A percentile compares a stretch with the other conserved stretches of the same genome.
Conservation (phyloP, 768 basidiomycete species). For the Suillus spraguei region DNA sequence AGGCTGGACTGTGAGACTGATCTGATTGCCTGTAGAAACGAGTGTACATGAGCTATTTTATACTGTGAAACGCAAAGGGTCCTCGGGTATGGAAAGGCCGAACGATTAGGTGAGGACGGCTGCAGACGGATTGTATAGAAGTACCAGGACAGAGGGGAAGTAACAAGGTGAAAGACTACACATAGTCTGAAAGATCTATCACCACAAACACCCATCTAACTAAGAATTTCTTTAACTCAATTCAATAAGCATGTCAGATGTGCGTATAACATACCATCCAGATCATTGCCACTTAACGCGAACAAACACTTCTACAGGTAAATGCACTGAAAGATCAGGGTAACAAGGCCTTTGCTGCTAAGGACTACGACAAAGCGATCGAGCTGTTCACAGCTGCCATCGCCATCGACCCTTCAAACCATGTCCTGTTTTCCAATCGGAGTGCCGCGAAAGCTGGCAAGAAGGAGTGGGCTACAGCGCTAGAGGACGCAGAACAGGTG, state of each 20-base stretch:
- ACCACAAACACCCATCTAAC: neutral
- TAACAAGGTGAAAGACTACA: neutral
- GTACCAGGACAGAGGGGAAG: conserved; percentile 8
- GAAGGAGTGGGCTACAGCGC: conserved; percentile 72
- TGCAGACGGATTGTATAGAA: conserved; percentile 26
- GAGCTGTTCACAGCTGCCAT: conserved; percentile 83
- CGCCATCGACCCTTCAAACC: conserved; percentile 77
- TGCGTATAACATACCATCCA: conserved; percentile 24
- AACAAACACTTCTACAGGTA: conserved; percentile 32
- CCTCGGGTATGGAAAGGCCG: no score
- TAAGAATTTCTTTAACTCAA: neutral
- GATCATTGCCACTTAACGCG: conserved; percentile 17
- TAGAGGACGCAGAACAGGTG: conserved; percentile 91
- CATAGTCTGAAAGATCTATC: neutral
- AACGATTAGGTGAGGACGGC: no score
- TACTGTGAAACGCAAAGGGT: no score
- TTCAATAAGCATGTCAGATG: conserved; percentile 35
- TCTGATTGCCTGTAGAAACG: no score
- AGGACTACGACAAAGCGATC: conserved; percentile 89
- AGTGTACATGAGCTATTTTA: no score
- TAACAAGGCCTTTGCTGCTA: conserved; percentile 94
- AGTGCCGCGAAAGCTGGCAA: conserved; percentile 91
- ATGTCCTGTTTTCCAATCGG: conserved; percentile 91
- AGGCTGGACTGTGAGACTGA: no score
- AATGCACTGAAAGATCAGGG: conserved; percentile 85